Conservation (phyloP, 192 early-diverging fungal genomes). For the Umbelopsis sp. region DNA sequence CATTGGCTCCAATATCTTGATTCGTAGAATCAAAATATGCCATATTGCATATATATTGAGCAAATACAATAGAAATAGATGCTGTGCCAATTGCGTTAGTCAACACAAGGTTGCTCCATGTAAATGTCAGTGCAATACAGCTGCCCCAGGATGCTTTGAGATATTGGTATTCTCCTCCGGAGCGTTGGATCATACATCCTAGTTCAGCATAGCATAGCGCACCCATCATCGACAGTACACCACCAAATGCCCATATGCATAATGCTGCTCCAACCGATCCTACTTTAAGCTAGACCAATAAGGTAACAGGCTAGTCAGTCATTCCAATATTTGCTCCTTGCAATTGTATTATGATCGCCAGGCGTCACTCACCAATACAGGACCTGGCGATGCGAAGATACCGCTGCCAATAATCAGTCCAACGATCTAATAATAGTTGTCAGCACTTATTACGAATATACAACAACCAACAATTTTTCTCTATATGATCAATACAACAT, state of each 20-base stretch:
- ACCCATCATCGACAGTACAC: conserved; percentile 75
- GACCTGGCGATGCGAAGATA: conserved; percentile 79
- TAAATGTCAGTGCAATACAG: conserved; percentile 57
- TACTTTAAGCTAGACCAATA: conserved; percentile 29
- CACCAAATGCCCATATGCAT: conserved; percentile 71
- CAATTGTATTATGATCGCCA: not conserved
- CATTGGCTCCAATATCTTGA: not conserved
- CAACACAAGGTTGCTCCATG: conserved; percentile 53
- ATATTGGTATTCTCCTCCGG: conserved; percentile 88
- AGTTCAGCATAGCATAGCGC: conserved; percentile 87
- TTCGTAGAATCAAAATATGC: conserved; percentile 31
- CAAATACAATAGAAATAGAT: conserved; percentile 58
- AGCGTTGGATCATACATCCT: conserved; percentile 79
- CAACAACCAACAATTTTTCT: too few relatives aligned
- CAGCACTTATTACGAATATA: too few relatives aligned
- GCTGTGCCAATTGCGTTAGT: conserved; percentile 55
- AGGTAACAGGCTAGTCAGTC: not conserved
- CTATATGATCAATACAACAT: not conserved
- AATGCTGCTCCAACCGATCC: conserved; percentile 69
- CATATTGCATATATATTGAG: conserved; percentile 71
- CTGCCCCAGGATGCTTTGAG: conserved; percentile 63
- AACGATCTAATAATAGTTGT: conserved; percentile 40
- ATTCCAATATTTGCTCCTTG: too few relatives aligned
- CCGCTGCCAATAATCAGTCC: conserved; percentile 80
- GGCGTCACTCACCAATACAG: conserved; percentile 49